Evolutionary conservation across 2,329 filamentous ascomycete genomes (phyloP), one percentile per base, ranked within the genome.

Genomic region (Zelopaecilomyces penicillatus): DNA sequence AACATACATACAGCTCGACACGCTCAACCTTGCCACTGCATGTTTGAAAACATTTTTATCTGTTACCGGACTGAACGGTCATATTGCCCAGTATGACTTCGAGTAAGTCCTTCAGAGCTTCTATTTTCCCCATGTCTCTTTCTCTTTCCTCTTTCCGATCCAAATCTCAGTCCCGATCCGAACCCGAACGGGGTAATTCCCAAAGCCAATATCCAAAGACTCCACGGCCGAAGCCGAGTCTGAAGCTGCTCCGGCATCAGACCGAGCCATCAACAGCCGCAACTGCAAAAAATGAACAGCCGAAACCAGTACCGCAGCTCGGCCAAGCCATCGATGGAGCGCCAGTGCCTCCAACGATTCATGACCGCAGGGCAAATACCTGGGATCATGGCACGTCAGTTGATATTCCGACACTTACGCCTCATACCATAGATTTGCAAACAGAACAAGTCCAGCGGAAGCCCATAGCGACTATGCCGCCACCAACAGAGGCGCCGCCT

Each of bases 21-120:
- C 26, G 28, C 35, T 34, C 30, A 29, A 27, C 35, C 44, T 41
- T 41, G 47, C 48, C 47, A 47, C 46, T 46, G 58, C 54, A 58
- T 56, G 60, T 3, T 19, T 2, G 19, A 19, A 19, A 19, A 19
- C 19, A 19, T 19, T 19, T 19, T 19, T 56, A 54, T 57, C 54
- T 39, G 40, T 40, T 43, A 38, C 40, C 54, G 55, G 57, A 50
- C 52, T 45, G 57, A 56, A 51, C 32, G 47, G 52, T 59, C 54
- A 56, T 57, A 47, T 58, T 59, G 57, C 62, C 62, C 63, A 65
- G 55, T 54, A 71, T 70, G 67, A 63, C 67, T 59, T 68, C 68
- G 56, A 65, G 65, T 66, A 71, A 70, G 66, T 70, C 64, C 50
- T 59, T 63, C 54, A 59, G 64, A 57, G 60, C 62, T 43, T 59